Evolutionary conservation across 129 eudicot species (phyloP).

Genomic region (Kitagawia praeruptora): DNA sequence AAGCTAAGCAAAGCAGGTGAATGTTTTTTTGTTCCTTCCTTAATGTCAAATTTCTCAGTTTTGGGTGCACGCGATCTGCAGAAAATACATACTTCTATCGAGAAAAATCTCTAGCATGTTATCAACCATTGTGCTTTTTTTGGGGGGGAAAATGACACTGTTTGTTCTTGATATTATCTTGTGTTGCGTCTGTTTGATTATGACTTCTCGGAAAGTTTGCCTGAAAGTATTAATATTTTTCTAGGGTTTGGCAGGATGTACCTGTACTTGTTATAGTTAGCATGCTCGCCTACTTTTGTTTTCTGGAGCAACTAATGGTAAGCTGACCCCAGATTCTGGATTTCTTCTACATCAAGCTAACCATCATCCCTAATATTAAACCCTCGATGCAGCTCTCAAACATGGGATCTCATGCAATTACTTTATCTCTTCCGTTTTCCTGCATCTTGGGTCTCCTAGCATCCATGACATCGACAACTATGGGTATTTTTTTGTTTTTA

Average conservation of each 20-base stretch:
- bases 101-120: not conserved
- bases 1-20: not conserved
- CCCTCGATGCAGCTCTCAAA: slow-evolving; percentile 35
- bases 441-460: slow-evolving; percentile 97
- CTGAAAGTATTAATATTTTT: slow-evolving; percentile 4
- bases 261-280: slow-evolving; percentile 87
- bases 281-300: slow-evolving; percentile 97
- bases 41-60: not conserved
- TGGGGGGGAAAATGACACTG: not conserved
- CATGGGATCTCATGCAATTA: slow-evolving; percentile 84
- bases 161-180: not conserved
- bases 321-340: slow-evolving; percentile 17
- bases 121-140: not conserved
- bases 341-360: not conserved
- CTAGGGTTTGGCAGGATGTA: slow-evolving; percentile 93
- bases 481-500: slow-evolving; percentile 51
- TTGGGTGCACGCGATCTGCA: not conserved
- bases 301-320: slow-evolving; percentile 95
- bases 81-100: not conserved
- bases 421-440: slow-evolving; percentile 91
- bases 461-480: slow-evolving; percentile 96
- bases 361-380: not conserved
- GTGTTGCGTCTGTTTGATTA: not conserved
- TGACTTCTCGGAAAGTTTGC: not conserved
- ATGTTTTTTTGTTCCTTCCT: not conserved